These are phyloP conservation scores for Polygonum maritimum DNA, from an alignment of 148 eudicot genomes.

Conservation along the genomic window DNA sequence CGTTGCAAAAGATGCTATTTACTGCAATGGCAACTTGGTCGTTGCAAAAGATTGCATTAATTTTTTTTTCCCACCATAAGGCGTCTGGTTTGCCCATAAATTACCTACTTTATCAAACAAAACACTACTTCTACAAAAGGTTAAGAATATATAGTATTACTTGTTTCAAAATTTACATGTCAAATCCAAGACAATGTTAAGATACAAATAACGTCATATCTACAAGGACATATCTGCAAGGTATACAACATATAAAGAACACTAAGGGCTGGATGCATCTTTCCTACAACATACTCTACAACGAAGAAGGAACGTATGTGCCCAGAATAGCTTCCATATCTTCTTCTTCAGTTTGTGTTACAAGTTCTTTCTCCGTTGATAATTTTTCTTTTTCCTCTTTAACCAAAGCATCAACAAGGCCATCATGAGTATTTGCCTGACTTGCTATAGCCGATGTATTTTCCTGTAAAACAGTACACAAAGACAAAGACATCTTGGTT, in stretches of 20 bases:
- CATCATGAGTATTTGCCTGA: constrained; percentile 50
- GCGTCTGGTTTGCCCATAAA: no score
- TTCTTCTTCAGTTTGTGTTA: constrained; percentile 93
- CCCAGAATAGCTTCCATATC: constrained; percentile 99
- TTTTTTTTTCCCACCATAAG: no score
- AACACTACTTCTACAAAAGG: no score
- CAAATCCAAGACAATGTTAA: no score
- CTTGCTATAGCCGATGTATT: constrained; percentile 40
- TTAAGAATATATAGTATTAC: no score
- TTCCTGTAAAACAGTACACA: constrained; percentile 35
- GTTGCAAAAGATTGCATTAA: no score
- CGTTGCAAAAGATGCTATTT: no score
- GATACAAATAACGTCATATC: no score
- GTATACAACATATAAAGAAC: constrained; percentile 13
- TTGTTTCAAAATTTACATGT: no score
- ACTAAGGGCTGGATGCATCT: neutral
- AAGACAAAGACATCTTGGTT: neutral
- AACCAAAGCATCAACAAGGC: constrained; percentile 35
- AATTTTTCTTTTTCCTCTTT: constrained; percentile 55
- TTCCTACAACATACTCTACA: neutral
- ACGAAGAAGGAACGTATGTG: constrained; percentile 46
- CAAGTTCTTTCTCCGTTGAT: constrained; percentile 92
- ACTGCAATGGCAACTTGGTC: no score
- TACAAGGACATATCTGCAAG: constrained; percentile 91
- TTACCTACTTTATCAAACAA: no score